These are phyloP conservation scores for Dryas drummondii DNA, from an alignment of 306 rosid species.

Conservation along the genomic window DNA sequence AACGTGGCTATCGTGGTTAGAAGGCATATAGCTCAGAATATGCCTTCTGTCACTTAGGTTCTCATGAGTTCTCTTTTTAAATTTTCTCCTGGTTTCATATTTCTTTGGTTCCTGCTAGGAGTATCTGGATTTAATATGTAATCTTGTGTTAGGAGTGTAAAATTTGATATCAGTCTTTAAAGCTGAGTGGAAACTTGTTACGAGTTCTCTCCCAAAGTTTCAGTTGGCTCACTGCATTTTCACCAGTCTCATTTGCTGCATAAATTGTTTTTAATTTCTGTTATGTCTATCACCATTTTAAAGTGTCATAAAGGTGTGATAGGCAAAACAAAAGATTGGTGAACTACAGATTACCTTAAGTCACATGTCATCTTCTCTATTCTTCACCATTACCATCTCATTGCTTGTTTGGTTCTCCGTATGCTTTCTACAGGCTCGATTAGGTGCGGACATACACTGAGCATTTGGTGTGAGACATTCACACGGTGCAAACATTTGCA, in stretches of 20 bases:
- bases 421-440: too few species aligned
- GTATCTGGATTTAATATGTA: constrained; percentile 15
- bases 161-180: background rate
- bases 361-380: too few species aligned
- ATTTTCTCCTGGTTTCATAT: background rate
- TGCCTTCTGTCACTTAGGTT: constrained; percentile 34
- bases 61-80: constrained; percentile 23
- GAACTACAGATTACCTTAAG: too few species aligned
- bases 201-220: background rate
- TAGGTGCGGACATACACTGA: too few species aligned
- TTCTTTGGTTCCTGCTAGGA: background rate
- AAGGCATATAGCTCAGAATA: constrained; percentile 48
- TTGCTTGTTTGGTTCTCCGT: too few species aligned
- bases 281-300: too few species aligned
- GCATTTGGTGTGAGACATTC: too few species aligned
- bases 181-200: constrained; percentile 12
- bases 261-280: too few species aligned
- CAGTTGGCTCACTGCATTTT: background rate
- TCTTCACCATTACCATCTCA: too few species aligned
- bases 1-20: constrained; percentile 30
- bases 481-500: too few species aligned
- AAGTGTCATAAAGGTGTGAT: too few species aligned
- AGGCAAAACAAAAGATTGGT: too few species aligned
- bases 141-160: background rate
- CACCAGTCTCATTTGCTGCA: background rate